Evolutionary conservation across 2,329 filamentous ascomycete genomes (phyloP), one percentile per base, ranked within the genome.

Genomic region (Colletotrichum nymphaeae): DNA sequence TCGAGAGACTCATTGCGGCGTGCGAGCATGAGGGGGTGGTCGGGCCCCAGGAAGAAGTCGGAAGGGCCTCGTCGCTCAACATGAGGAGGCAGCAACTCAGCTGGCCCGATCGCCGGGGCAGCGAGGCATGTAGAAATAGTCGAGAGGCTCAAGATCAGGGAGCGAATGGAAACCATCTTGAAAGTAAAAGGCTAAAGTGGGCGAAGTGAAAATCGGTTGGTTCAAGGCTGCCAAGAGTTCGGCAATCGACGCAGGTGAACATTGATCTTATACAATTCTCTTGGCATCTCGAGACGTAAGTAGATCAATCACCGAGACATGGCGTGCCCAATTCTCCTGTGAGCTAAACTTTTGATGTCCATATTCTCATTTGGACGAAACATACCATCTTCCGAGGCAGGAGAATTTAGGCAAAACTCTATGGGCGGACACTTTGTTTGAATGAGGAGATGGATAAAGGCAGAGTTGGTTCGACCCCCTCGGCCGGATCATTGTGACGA

Each of bases 1-100:
- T 66, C 63, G 22, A 64, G 62, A 4, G 63, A 46, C 6, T 19
- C 53, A 8, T 58, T 66, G 35, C 52, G 63, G 24, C 53, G 53
- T 37, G 53, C 63, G 22, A 66, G 24, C 63, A 58, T 58, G 4
- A 59, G 19, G 4, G 55, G 55, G 14, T 57, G 55, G 6, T 57
- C 16, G 19, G 55, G 55, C n/a, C 55, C 55, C 26, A 57, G 28
- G 55, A 57, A 57, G 55, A 57, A 57, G 26, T 32, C 55, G 1
- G 28, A 30, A 16, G 16, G 53, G 12, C 63, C 53, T 6, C 63
- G 35, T 56, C 63, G 12, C 16, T 66, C 16, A 32, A 49, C 24
- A 30, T 49, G 53, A 8, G 63, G 63, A 66, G 63, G 53, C 28
- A 66, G 11, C 52, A 42, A 19, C n/a, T 58, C 24, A 28, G 14